Conservation (phyloP, 345 rosid genomes). For the Litchi chinensis region DNA sequence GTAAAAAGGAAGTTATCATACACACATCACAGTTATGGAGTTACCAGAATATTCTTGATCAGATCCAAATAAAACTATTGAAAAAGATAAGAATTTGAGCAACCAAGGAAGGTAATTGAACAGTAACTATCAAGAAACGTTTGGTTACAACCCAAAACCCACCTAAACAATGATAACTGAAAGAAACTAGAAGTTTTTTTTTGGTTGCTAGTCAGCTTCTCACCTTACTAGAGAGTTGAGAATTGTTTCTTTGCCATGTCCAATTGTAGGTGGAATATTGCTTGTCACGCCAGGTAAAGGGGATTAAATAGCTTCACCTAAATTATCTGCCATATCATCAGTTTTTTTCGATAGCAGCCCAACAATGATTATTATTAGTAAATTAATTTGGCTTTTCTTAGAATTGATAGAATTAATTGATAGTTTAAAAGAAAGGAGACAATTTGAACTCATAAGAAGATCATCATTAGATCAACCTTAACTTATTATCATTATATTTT, state of each 20-base stretch:
- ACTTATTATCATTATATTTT: no score
- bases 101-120: neutral
- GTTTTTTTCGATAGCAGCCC: neutral
- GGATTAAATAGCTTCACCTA: neutral
- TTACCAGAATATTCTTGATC: neutral
- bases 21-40: no score
- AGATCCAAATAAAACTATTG: neutral
- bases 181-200: constrained; percentile 13
- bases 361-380: no score
- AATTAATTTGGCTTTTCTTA: no score
- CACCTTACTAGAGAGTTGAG: constrained; percentile 14
- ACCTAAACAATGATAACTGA: constrained; percentile 15
- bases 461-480: no score
- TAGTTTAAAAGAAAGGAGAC: no score
- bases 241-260: neutral
- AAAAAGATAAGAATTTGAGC: neutral
- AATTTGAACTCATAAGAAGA: no score
- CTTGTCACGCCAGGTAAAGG: constrained; percentile 5
- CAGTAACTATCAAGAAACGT: neutral
- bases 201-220: constrained; percentile 33
- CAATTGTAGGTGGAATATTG: neutral
- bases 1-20: no score
- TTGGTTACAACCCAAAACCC: constrained; percentile 9
- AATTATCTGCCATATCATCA: neutral
- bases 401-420: no score